phyloP scores from a whole-genome alignment of 345 rosid species.

The Salix brachista region DNA sequence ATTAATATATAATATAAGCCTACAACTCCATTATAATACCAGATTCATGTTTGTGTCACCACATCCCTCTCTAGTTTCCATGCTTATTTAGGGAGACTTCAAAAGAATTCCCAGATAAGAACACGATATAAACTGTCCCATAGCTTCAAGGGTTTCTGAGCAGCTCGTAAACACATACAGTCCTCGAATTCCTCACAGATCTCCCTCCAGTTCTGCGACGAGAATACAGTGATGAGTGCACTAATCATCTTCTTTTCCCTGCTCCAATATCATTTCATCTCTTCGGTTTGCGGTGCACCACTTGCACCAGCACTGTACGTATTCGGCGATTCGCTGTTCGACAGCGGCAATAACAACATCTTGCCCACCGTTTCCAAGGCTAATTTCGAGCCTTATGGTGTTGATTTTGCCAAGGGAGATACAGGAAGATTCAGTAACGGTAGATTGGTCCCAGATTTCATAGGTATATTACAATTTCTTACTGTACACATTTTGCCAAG shows the following conservation, averaged over 20 bases:
- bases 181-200: not conserved
- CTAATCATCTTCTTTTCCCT: not conserved
- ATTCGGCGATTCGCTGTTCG: conserved; percentile 50
- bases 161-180: not conserved
- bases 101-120: not conserved
- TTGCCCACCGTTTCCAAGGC: conserved; percentile 38
- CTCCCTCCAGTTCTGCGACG: not conserved
- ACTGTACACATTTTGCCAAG: not conserved
- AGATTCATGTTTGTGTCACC: no score
- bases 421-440: conserved; percentile 57
- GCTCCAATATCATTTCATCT: not conserved
- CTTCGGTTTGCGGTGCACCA: not conserved
- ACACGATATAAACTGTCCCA: not conserved
- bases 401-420: conserved; percentile 22
- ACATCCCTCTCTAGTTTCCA: no score
- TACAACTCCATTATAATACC: no score
- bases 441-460: conserved; percentile 36
- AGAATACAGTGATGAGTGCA: not conserved
- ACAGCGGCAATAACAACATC: conserved; percentile 47
- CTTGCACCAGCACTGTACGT: conserved; percentile 40
- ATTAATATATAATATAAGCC: no score
- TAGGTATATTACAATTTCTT: conserved; percentile 12
- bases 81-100: no score
- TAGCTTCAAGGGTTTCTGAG: not conserved
- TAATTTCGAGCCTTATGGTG: conserved; percentile 39